These are phyloP conservation scores for Talaromyces nanjingensis DNA, from an alignment of 495 filamentous ascomycete species.

Conservation along the genomic window DNA sequence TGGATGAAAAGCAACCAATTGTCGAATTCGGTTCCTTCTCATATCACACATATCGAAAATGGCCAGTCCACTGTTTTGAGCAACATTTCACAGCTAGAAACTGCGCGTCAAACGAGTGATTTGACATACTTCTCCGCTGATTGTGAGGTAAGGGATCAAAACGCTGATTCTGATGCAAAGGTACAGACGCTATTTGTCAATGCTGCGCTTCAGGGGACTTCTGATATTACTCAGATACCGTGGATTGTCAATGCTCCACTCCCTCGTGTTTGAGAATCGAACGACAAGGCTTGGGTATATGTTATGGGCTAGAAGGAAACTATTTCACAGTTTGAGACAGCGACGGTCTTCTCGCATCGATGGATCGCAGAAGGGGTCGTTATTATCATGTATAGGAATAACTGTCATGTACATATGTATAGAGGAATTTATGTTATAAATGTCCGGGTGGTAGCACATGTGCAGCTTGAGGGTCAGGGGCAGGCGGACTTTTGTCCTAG, in stretches of 20 bases:
- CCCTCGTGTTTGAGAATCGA: conserved; percentile 8
- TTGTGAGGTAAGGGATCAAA: conserved; percentile 8
- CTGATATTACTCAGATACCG: conserved; percentile 28
- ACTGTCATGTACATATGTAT: no score
- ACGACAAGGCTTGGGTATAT: neutral
- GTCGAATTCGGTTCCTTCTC: conserved; percentile 25
- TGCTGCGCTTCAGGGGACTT: conserved; percentile 46
- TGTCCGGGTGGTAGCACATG: neutral
- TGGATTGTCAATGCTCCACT: conserved; percentile 54
- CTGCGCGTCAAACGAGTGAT: conserved; percentile 12
- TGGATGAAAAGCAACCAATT: conserved; percentile 34
- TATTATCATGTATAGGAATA: neutral
- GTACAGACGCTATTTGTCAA: conserved; percentile 60
- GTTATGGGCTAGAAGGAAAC: neutral
- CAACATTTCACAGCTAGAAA: conserved; percentile 25
- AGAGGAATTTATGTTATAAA: neutral
- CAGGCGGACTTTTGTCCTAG: neutral
- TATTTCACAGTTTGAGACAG: no score
- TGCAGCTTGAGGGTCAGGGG: no score
- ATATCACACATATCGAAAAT: conserved; percentile 41
- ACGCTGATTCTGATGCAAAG: conserved; percentile 22
- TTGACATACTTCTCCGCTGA: conserved; percentile 30
- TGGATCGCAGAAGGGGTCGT: neutral
- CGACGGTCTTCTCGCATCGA: neutral
- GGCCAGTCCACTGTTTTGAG: conserved; percentile 31